Conservation (phyloP, 768 basidiomycete genomes). For the Cystobasidium ongulense region DNA sequence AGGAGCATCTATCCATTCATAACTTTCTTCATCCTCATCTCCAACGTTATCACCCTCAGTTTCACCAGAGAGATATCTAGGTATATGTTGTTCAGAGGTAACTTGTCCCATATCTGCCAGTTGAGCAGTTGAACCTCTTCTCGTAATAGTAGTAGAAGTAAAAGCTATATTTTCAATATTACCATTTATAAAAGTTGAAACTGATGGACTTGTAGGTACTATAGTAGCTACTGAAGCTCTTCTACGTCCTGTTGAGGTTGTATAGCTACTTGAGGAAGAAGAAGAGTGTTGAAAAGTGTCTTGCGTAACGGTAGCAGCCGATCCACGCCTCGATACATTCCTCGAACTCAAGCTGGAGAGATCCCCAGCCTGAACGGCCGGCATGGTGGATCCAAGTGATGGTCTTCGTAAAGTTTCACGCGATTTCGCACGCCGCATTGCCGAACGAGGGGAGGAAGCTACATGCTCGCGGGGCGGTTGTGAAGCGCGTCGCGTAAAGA, state of each 20-base stretch:
- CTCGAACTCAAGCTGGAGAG: neutral
- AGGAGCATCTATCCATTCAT: conserved; percentile 21
- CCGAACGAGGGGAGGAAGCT: conserved; percentile 14
- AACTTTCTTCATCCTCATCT: neutral
- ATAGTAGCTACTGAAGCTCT: neutral
- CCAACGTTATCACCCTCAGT: neutral
- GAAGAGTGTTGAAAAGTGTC: neutral
- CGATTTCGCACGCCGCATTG: conserved; percentile 2
- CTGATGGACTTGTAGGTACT: neutral
- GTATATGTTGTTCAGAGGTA: neutral
- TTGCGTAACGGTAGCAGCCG: conserved; percentile 27
- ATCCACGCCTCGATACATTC: conserved; percentile 8
- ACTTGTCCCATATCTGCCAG: conserved; percentile 7
- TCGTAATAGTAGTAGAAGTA: neutral
- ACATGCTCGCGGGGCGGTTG: neutral
- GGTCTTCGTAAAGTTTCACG: neutral
- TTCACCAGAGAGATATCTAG: neutral
- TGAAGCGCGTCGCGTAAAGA: neutral
- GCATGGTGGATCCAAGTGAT: neutral
- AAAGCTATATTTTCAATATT: neutral
- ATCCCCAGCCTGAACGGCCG: neutral
- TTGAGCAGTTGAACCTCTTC: neutral
- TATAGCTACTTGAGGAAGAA: neutral
- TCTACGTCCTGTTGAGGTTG: neutral
- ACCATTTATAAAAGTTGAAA: neutral